A percentile compares a stretch with the other conserved stretches of the same genome.
Conservation (phyloP, 148 eudicot genomes). For the Camellia sinensis region DNA sequence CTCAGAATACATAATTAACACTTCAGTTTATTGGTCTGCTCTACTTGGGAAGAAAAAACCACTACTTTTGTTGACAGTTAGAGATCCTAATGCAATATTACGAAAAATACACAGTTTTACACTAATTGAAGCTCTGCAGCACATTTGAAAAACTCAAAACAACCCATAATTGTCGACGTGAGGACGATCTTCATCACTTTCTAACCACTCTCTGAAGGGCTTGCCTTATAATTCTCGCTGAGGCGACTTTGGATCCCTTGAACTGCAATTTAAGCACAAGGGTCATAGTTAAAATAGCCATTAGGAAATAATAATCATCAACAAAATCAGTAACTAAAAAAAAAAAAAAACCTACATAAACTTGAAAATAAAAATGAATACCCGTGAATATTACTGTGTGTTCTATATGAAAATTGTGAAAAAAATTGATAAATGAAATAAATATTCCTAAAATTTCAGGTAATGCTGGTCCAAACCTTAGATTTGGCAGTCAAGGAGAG, state of each 20-base stretch:
- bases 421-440: neutral
- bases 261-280: constrained; percentile 39
- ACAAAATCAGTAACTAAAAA: neutral
- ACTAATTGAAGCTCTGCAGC: neutral
- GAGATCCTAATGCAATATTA: constrained; percentile 12
- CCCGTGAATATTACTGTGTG: neutral
- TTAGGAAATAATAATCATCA: neutral
- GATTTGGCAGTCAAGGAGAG: constrained; percentile 54
- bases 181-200: constrained; percentile 21
- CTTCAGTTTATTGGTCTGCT: constrained; percentile 5
- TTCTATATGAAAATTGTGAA: neutral
- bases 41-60: neutral
- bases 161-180: neutral
- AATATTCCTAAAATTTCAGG: neutral
- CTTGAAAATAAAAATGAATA: neutral
- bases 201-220: constrained; percentile 48
- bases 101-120: constrained; percentile 7
- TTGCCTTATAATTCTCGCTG: constrained; percentile 46
- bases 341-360: neutral
- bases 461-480: constrained; percentile 36
- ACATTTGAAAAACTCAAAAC: neutral
- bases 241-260: constrained; percentile 32
- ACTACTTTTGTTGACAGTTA: neutral
- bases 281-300: neutral
- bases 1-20: neutral